Conservation (phyloP, 2,329 filamentous ascomycete species). For the Sordariomycetes sp. region DNA sequence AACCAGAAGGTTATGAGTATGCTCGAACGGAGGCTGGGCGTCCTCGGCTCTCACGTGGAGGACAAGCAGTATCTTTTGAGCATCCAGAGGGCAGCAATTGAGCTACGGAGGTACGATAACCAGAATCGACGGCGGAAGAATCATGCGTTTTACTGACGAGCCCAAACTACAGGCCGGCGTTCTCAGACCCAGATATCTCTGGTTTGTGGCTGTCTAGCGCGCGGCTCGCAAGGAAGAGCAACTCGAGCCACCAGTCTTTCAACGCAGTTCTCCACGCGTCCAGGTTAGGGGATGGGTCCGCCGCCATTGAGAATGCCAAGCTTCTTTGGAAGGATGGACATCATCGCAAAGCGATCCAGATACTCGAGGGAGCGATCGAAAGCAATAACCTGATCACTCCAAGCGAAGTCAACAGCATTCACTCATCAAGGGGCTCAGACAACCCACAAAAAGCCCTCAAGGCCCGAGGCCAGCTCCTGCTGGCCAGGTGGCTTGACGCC, state of each 20-base stretch:
- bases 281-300: conserved; percentile 71
- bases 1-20: conserved; percentile 19
- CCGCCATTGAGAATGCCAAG: conserved; percentile 88
- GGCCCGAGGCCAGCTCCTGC: conserved; percentile 73
- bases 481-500: conserved; percentile 93
- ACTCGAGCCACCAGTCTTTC: conserved; percentile 78
- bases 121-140: not conserved
- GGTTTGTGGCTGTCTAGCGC: conserved; percentile 79
- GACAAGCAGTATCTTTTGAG: conserved; percentile 93
- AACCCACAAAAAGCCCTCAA: conserved; percentile 49
- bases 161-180: conserved; percentile 34
- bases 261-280: conserved; percentile 87
- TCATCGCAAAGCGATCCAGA: conserved; percentile 89
- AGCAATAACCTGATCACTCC: conserved; percentile 33
- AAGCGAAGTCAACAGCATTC: not conserved
- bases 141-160: not conserved
- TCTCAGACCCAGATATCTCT: conserved; percentile 65
- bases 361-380: conserved; percentile 75
- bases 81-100: conserved; percentile 78
- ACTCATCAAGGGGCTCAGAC: conserved; percentile 20
- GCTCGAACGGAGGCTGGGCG: conserved; percentile 63
- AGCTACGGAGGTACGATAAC: conserved; percentile 51
- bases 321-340: conserved; percentile 90
- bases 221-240: conserved; percentile 74
- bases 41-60: conserved; percentile 77